Evolutionary conservation across 257 asterid species (phyloP).

Genomic region (Solanum lycopersicoides): DNA sequence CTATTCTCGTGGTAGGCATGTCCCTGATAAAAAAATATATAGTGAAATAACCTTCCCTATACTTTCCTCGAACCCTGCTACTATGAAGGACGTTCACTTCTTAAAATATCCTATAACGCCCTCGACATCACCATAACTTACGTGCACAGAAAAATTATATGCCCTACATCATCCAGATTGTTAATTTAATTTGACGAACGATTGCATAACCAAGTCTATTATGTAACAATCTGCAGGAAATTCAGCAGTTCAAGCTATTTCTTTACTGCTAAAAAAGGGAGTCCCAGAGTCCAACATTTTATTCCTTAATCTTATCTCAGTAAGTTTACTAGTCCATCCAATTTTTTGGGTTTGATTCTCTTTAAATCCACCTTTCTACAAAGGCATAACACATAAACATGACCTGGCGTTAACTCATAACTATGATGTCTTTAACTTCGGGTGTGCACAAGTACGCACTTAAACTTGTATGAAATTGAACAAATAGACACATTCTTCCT

Average conservation of each 20-base stretch:
- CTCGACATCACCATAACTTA: not conserved
- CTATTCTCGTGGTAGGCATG: not conserved
- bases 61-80: not conserved
- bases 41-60: too few relatives aligned
- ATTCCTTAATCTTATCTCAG: conserved; percentile 93
- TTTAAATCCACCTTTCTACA: not conserved
- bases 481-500: too few relatives aligned
- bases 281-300: conserved; percentile 90
- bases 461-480: too few relatives aligned
- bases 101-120: not conserved
- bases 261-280: conserved; percentile 82
- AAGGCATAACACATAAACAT: too few relatives aligned
- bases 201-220: not conserved
- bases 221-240: conserved; percentile 43
- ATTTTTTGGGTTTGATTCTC: not conserved
- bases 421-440: too few relatives aligned
- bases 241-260: conserved; percentile 90
- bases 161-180: not conserved
- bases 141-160: not conserved
- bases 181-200: not conserved
- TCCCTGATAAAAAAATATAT: too few relatives aligned
- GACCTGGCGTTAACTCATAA: too few relatives aligned
- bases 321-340: conserved; percentile 21
- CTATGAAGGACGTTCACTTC: not conserved
- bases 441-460: too few relatives aligned